Evolutionary conservation across 2,329 filamentous ascomycete species (phyloP).

Genomic region (Ophiostoma novo-ulmi): DNA sequence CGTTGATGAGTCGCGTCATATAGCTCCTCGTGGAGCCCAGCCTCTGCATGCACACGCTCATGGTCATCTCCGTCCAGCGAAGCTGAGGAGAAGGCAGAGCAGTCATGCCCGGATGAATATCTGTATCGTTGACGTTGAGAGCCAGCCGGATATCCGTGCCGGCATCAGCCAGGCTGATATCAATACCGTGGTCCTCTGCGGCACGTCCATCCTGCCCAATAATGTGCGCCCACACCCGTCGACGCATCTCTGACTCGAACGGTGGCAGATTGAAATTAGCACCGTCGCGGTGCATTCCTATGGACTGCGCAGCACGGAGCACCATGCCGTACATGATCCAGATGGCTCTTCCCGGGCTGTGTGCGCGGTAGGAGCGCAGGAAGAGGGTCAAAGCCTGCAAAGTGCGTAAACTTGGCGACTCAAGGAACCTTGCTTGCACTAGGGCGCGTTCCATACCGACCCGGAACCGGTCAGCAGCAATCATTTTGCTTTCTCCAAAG

Average conservation of each 20-base stretch:
- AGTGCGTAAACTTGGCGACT: slow-evolving; percentile 25
- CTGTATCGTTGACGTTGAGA: slow-evolving; percentile 48
- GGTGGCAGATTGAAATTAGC: slow-evolving; percentile 42
- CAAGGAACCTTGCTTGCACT: slow-evolving; percentile 27
- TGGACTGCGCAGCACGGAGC: slow-evolving; percentile 28
- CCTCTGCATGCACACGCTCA: slow-evolving; percentile 47
- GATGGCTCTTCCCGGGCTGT: slow-evolving; percentile 25
- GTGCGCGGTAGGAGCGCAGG: slow-evolving; percentile 24
- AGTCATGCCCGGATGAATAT: slow-evolving; percentile 42
- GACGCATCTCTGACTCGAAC: slow-evolving; percentile 28
- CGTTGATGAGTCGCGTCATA: slow-evolving; percentile 43
- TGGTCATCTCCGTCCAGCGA: slow-evolving; percentile 51
- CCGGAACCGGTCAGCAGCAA: slow-evolving; percentile 24
- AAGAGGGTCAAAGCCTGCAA: slow-evolving; percentile 28
- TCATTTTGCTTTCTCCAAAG: slow-evolving; percentile 27
- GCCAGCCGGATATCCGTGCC: slow-evolving; percentile 45
- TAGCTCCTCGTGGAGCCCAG: slow-evolving; percentile 35
- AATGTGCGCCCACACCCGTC: slow-evolving; percentile 28
- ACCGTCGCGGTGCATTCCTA: slow-evolving; percentile 30
- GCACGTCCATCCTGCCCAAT: slow-evolving; percentile 30
- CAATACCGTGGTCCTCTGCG: slow-evolving; percentile 48
- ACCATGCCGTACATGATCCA: slow-evolving; percentile 29
- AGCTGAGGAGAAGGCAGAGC: slow-evolving; percentile 40
- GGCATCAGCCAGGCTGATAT: slow-evolving; percentile 35
- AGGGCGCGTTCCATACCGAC: slow-evolving; percentile 27